phyloP scores from a whole-genome alignment of 2,329 filamentous ascomycete species.

The Drechslerella stenobrocha region DNA sequence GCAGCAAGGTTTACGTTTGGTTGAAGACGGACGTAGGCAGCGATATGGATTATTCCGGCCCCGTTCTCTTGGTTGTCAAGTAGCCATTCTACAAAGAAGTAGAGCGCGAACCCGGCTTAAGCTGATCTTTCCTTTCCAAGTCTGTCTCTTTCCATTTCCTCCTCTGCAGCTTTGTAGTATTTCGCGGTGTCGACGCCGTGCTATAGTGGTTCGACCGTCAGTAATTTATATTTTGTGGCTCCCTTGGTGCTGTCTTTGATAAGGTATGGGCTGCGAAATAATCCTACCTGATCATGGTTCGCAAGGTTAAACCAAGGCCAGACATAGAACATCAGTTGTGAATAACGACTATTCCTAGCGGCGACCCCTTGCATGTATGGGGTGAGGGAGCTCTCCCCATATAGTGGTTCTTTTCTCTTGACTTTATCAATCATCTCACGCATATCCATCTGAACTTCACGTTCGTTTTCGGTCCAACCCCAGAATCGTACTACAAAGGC shows the following conservation, averaged over 20 bases:
- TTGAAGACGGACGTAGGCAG: too few relatives aligned
- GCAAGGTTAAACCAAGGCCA: conserved; percentile 98
- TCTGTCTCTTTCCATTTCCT: conserved; percentile 82
- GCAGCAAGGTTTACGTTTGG: too few relatives aligned
- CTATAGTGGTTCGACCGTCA: conserved; percentile 57
- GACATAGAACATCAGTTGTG: conserved; percentile 77
- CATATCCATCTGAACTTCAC: conserved; percentile 96
- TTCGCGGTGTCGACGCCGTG: conserved; percentile 98
- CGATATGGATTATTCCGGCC: too few relatives aligned
- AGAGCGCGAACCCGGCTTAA: conserved; percentile 50
- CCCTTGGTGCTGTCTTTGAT: background rate
- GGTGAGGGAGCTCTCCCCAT: conserved; percentile 75
- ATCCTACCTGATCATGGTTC: conserved; percentile 74
- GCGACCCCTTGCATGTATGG: conserved; percentile 94
- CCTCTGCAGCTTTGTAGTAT: conserved; percentile 94
- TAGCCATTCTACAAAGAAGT: background rate
- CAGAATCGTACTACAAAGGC: conserved; percentile 80
- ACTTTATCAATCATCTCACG: conserved; percentile 96
- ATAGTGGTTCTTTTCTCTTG: conserved; percentile 86
- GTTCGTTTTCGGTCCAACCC: conserved; percentile 86
- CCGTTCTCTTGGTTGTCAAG: too few relatives aligned
- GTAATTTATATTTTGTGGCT: background rate
- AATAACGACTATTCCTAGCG: conserved; percentile 87
- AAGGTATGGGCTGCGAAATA: background rate
- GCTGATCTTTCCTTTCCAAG: conserved; percentile 44